Base-by-base conservation (phyloP, 139 green algal species). In the Microglena sp. region DNA sequence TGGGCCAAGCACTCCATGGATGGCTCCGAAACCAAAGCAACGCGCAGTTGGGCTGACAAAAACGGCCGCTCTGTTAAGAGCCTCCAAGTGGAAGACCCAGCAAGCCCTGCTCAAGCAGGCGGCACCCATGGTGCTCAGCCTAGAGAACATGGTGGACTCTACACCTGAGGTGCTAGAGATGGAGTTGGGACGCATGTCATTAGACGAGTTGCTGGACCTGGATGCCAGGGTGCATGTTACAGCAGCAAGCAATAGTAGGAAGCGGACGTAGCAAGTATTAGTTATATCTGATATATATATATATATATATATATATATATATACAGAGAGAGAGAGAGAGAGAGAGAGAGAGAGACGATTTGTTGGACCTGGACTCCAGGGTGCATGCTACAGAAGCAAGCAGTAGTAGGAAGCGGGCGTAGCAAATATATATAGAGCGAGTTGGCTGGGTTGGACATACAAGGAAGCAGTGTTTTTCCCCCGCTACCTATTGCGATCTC, bases 121-220 rank as follows among this genome's bases (percentile, higher is more conserved):
- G 2, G 54, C 61, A 3, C 60, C 68, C 27, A 75, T 75, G 68
- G 68, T 75, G 54, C 60, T 75, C 18, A 66, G 45, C 31, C 27
- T 75, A 32, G 68, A 75, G 24, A 30, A 69, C 31, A 8, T 62
- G 29, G 2, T 24, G 36, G 24, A 68, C n/a, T 56, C 30, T n/a
- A 69, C 45, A 22, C 62, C 62, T 32, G 45, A 60, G 45, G 62
- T 69, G 8, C 62, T 69, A 31, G 45, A 69, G 45, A 45, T 62
- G 32, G 45, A 61, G 62, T 30, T 58, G 50, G 57, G 60, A 45
- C 57, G 30, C 2, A 67, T 73, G 67, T 55, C 45, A 8, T 31
- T 73, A 45, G 45, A 61, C 1, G 45, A 73, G 45, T 58, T 73
- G 5, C 21, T 65, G 58, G 22, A 65, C 6, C 31, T 65, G 34